Conservation (phyloP, 192 early-diverging fungal species). For the Coemansia pectinata region DNA sequence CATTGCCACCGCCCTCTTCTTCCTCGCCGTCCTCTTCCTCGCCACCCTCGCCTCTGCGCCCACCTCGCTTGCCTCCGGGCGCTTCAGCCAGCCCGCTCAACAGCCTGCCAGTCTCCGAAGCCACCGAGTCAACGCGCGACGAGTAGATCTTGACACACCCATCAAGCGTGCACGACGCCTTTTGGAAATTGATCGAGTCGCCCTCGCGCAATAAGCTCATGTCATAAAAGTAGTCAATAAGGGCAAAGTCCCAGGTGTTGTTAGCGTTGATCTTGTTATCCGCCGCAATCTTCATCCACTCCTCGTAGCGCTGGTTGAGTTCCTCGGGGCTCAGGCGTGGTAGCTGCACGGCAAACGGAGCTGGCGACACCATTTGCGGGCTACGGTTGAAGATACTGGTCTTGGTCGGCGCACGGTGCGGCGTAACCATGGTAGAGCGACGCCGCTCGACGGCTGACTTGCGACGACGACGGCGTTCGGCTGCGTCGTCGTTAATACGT, state of each 20-base stretch:
- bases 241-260: constrained; percentile 95
- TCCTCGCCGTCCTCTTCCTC: constrained; percentile 58
- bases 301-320: constrained; percentile 73
- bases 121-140: constrained; percentile 95
- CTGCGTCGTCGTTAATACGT: constrained; percentile 56
- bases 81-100: constrained; percentile 83
- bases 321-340: constrained; percentile 56
- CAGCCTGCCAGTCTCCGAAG: constrained; percentile 87
- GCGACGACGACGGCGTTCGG: constrained; percentile 55
- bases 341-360: constrained; percentile 51
- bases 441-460: constrained; percentile 54
- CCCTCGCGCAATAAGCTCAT: constrained; percentile 92
- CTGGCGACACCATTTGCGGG: constrained; percentile 39
- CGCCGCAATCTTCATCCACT: constrained; percentile 97
- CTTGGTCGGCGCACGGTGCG: constrained; percentile 36
- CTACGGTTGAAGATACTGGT: constrained; percentile 34
- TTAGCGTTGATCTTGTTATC: constrained; percentile 94
- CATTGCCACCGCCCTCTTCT: constrained; percentile 26
- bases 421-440: constrained; percentile 46
- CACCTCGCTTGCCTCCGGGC: constrained; percentile 51
- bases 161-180: constrained; percentile 94
- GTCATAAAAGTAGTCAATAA: constrained; percentile 99
- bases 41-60: constrained; percentile 31
- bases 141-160: constrained; percentile 98
- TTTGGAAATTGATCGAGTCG: constrained; percentile 98